Evolutionary conservation across 805 yeast genomes (phyloP), one percentile per base, ranked within the genome.

Genomic region (Saturnispora kantuleensis): DNA sequence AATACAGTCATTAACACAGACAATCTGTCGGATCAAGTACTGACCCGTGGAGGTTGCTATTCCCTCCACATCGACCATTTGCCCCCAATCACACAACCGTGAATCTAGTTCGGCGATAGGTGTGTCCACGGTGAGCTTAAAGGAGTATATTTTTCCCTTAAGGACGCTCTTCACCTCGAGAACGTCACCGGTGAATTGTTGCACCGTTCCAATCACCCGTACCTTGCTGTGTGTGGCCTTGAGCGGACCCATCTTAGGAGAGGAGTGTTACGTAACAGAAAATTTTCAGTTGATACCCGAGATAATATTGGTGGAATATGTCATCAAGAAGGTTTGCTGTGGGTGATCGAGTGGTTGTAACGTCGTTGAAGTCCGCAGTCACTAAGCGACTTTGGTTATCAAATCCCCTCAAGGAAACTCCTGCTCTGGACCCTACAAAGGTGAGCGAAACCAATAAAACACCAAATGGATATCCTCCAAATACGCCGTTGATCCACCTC

Each of bases 331-430:
- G 39, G 17, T 60, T 63, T 43, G 44, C 45, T n/a, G 46, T 44
- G 12, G 65, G 66, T 4, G 70, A 67, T 44, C 36, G 56, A 2
- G 68, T 56, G 1, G 39, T 66, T 2, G 42, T 64, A 2, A 51
- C 59, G 10, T 62, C 60, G 9, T 46, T 59, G 2, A 54, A 55
- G 9, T 49, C 56, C 29, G 55, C 62, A 1, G 55, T 56, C 10
- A 37, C 49, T 1, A 41, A 41, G 12, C 52, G 52, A 26, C 53
- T 51, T 16, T 63, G 64, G 58, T 48, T 63, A 3, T 57, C 68
- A 3, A 56, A 56, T 31, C 63, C 65, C 6, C 47, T 67, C 31
- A 36, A 45, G 13, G 47, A 42, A 11, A 29, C 45, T 15, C 41
- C 45, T 4, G 15, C 39, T 7, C 11, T 21, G n/a, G 30, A 15